Base-by-base conservation (phyloP, 768 basidiomycete species). In the Mycena maculata region DNA sequence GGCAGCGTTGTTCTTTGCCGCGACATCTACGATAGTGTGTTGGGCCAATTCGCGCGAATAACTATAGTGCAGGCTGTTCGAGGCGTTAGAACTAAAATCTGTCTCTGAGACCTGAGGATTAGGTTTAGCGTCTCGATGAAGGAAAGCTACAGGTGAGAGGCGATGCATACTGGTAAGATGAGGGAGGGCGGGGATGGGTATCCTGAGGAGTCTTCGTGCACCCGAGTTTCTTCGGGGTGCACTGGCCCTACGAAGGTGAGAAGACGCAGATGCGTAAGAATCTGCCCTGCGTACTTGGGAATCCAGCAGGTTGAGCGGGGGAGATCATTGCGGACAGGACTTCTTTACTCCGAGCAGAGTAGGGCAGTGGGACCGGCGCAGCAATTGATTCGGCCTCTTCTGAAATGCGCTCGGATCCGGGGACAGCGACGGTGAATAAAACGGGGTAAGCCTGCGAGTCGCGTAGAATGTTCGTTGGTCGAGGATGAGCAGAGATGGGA, bases 311-410 rank as follows among this genome's bases (percentile, higher is more conserved):
- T 41, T 65, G 63, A 44, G 38, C 67, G 25, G 74, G 68, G 20
- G 72, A 76, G 38, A 79, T 77, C 77, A 79, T 77, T 8, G 73
- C 69, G 41, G 71, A 57, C 10, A 79, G 56, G n/a, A 76, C 77
- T 13, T 70, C 70, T 28, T 70, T 72, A 59, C 75, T 76, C 30
- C 76, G 76, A 28, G 73, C 74, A 41, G 71, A 73, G 54, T 76
- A 78, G 7, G 75, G 72, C 9, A 78, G 56, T n/a, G 77, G 76
- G 12, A 79, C 71, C 28, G 78, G 78, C 16, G 77, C 73, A 4
- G 69, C 74, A 30, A 79, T 77, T n/a, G 66, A 63, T 41, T 61
- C 42, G 28, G 23, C 13, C 9, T 55, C 65, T 44, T 60, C 58
- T 13, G 8, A 20, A 30, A 39, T n/a, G 15, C n/a, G 9, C 5